These are phyloP conservation scores for Aspergillus pseudonomiae DNA, from an alignment of 2,329 filamentous ascomycete genomes.

Conservation along the genomic window DNA sequence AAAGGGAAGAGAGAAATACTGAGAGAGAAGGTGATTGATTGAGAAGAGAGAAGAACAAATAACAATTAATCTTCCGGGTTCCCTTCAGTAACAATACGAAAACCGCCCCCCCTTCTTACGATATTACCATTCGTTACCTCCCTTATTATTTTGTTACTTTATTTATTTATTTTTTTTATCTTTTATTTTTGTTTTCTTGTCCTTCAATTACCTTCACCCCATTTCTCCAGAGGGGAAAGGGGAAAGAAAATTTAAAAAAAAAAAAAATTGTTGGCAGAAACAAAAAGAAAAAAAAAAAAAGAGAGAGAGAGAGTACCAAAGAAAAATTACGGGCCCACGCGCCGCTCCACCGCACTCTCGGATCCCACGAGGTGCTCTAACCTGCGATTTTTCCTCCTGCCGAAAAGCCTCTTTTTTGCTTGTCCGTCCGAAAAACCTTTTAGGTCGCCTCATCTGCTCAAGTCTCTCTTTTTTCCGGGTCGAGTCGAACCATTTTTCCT, in stretches of 20 bases:
- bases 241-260: background rate
- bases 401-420: slow-evolving; percentile 27
- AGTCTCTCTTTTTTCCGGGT: slow-evolving; percentile 30
- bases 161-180: background rate
- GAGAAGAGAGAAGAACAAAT: slow-evolving; percentile 17
- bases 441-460: slow-evolving; percentile 35
- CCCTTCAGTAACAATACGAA: slow-evolving; percentile 20
- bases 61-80: slow-evolving; percentile 19
- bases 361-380: slow-evolving; percentile 41
- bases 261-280: slow-evolving; percentile 7
- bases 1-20: slow-evolving; percentile 1
- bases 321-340: slow-evolving; percentile 33
- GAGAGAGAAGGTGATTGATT: background rate
- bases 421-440: slow-evolving; percentile 29
- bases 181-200: slow-evolving; percentile 8
- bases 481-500: slow-evolving; percentile 29
- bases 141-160: slow-evolving; percentile 6
- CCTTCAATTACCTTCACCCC: background rate
- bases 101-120: slow-evolving; percentile 20
- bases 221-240: slow-evolving; percentile 7
- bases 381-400: slow-evolving; percentile 29
- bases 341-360: slow-evolving; percentile 39
- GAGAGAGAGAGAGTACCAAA: background rate
- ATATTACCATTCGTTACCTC: slow-evolving; percentile 20
- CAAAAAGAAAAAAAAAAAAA: slow-evolving; percentile 24